These are phyloP conservation scores for Mycena amicta DNA, from an alignment of 768 basidiomycete genomes.

Conservation along the genomic window DNA sequence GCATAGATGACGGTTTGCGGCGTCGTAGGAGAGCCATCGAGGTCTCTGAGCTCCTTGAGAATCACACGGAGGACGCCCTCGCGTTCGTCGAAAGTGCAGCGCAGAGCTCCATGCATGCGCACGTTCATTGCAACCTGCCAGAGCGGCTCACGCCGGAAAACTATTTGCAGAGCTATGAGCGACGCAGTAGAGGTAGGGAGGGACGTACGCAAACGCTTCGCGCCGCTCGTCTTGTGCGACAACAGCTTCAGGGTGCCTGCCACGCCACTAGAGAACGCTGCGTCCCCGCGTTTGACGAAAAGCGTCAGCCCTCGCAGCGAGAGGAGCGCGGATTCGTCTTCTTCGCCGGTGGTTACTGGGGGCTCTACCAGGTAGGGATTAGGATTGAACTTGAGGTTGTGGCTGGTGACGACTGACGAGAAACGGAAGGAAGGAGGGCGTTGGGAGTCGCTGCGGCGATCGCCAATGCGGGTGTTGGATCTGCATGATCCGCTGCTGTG, in stretches of 20 bases:
- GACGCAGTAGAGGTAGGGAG: conserved; percentile 1
- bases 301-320: conserved; percentile 66
- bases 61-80: conserved; percentile 59
- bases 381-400: background rate
- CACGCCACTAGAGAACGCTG: conserved; percentile 61
- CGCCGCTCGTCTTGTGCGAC: conserved; percentile 39
- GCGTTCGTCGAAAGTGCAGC: conserved; percentile 58
- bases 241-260: conserved; percentile 64
- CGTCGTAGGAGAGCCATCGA: conserved; percentile 29
- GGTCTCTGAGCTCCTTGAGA: conserved; percentile 53
- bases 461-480: conserved; percentile 19
- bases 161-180: conserved; percentile 32
- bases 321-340: conserved; percentile 56
- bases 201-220: conserved; percentile 54
- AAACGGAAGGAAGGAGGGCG: conserved; percentile 20
- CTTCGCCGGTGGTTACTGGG: conserved; percentile 62
- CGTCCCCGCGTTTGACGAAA: conserved; percentile 58
- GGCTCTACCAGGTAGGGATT: conserved; percentile 34
- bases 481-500: conserved; percentile 23
- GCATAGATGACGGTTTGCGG: conserved; percentile 62
- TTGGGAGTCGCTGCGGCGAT: conserved; percentile 27
- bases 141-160: conserved; percentile 71
- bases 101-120: conserved; percentile 47
- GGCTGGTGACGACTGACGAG: conserved; percentile 29
- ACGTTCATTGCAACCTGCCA: conserved; percentile 74